Percentiles rank a stretch among this genome's conserved stretches.
Evolutionary conservation across 73 alveolate species (phyloP).

Genomic region (Paramecium caudatum): DNA sequence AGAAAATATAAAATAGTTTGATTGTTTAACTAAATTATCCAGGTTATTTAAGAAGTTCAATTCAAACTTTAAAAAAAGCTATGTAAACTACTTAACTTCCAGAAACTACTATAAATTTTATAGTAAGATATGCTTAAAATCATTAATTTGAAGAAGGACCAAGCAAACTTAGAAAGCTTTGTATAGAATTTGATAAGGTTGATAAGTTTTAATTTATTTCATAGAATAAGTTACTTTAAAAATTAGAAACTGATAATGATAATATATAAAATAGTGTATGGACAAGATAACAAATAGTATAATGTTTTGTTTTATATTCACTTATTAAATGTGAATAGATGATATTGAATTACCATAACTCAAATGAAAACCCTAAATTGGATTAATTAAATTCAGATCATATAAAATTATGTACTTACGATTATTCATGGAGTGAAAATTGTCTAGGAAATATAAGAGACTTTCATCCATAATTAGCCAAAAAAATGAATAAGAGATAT

Average conservation of each 20-base stretch:
- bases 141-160: neutral
- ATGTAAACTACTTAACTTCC: neutral
- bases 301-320: neutral
- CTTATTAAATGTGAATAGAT: constrained; percentile 4
- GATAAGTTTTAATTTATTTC: constrained; percentile 1
- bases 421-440: constrained; percentile 59
- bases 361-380: neutral
- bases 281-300: constrained; percentile 34
- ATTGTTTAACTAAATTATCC: neutral
- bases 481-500: constrained; percentile 48
- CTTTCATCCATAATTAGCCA: constrained; percentile 29
- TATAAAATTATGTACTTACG: constrained; percentile 25
- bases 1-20: neutral
- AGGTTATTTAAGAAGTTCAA: neutral
- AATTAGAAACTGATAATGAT: neutral
- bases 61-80: neutral
- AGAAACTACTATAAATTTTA: neutral
- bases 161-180: neutral
- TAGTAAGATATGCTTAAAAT: constrained; percentile 10
- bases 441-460: constrained; percentile 35
- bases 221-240: neutral
- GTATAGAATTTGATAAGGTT: constrained; percentile 14
- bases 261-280: neutral
- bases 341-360: neutral
- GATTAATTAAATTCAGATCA: neutral